Base-by-base conservation (phyloP, 495 filamentous ascomycete genomes). In the Glonium stellatum region DNA sequence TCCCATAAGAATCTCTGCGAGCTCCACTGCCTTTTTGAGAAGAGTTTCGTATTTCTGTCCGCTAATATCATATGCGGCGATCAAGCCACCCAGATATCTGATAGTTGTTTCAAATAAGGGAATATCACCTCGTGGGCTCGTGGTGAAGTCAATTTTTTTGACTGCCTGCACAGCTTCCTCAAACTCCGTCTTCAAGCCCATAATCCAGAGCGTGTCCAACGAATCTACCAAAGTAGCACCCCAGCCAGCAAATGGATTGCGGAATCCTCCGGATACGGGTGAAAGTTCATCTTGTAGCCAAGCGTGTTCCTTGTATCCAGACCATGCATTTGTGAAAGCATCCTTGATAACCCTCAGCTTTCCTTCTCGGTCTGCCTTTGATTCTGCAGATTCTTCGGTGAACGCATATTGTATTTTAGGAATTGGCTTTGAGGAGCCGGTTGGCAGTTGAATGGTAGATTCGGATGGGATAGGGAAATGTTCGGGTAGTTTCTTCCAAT, bases 181-280 rank as follows among this genome's bases (percentile, higher is more conserved):
- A 70, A 97, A 98, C 64, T 97, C 92, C 6, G 88, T 78, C 70
- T 88, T 84, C 71, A 97, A 67, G 8, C 84, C 91, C 90, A 97
- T 96, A 59, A 98, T 93, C 90, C 91, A 97, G 15, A 98, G 75
- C 0, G 92, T 95, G 71, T 98, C 93, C 39, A 98, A 75, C n/a
- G 86, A 73, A 75, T 98, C 93, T 4, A 98, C 90, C 59, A 98
- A 69, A 1, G 93, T 97, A 4, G 93, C 93, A 21, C 87, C 93
- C 93, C 93, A 98, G 22, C 89, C 89, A 70, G 86, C 91, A 67
- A 98, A 98, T 0, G 92, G 88, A 67, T 97, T 78, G 51, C 76
- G 75, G 44, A 53, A 60, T 11, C 58, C 58, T 10, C 73, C 75
- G 9, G 71, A 72, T 1, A 75, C 63, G n/a, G 75, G 75, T 25